Conservation (phyloP, 192 early-diverging fungal genomes). For the Polychytrium aggregatum region DNA sequence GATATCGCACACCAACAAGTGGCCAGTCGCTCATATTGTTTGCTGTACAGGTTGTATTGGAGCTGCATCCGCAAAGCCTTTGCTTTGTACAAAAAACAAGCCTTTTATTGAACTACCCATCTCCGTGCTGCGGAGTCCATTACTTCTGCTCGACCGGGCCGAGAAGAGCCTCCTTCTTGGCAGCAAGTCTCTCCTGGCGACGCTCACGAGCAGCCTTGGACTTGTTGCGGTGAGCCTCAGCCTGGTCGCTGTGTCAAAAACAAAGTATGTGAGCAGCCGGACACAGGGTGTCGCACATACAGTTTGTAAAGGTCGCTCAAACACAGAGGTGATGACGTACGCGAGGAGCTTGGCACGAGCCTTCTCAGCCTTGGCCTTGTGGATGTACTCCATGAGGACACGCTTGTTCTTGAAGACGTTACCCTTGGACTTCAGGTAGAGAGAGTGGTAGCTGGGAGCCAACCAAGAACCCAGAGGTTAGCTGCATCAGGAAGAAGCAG, state of each 20-base stretch:
- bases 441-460: constrained; percentile 70
- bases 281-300: neutral
- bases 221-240: constrained; percentile 93
- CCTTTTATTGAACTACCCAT: neutral
- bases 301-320: neutral
- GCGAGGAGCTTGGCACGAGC: constrained; percentile 78
- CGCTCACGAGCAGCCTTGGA: constrained; percentile 92
- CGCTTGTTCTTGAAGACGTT: constrained; percentile 99
- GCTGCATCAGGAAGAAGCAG: neutral
- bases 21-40: no score
- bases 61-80: no score
- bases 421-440: constrained; percentile 99
- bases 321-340: constrained; percentile 13
- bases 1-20: no score
- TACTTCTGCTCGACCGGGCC: no score
- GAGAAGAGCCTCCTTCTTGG: constrained; percentile 78
- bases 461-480: no score
- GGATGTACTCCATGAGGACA: constrained; percentile 98
- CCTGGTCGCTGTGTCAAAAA: constrained; percentile 63
- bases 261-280: neutral
- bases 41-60: no score
- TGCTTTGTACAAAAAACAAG: no score
- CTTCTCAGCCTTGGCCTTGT: constrained; percentile 99
- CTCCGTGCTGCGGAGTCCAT: constrained; percentile 6
- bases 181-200: constrained; percentile 68